phyloP scores from a whole-genome alignment of 225 moss, liverwort and hornwort genomes.

The Straminergon stramineum region DNA sequence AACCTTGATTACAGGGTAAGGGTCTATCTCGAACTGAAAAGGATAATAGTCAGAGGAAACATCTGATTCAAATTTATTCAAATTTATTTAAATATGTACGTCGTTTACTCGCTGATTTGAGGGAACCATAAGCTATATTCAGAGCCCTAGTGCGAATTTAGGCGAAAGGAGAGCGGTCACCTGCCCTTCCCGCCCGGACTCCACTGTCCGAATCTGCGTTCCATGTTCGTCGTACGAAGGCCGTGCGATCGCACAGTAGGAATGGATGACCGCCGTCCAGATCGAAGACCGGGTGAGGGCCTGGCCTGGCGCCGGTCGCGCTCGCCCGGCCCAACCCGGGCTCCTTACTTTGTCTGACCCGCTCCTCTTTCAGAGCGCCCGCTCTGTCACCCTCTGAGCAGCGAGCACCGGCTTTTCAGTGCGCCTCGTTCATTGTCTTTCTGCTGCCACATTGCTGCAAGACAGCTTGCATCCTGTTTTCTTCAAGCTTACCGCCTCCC shows the following conservation, averaged over 20 bases:
- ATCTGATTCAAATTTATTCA: neutral
- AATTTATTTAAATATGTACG: neutral
- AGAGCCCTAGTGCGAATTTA: neutral
- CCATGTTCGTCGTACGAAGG: slow-evolving; percentile 5
- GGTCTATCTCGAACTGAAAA: neutral
- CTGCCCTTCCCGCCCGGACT: slow-evolving; percentile 20
- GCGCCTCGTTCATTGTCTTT: neutral
- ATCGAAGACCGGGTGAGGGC: neutral
- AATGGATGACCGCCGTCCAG: neutral
- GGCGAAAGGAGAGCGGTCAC: neutral
- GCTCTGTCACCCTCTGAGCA: slow-evolving; percentile 26
- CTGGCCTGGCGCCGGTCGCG: neutral
- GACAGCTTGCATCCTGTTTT: slow-evolving; percentile 13
- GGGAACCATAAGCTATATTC: neutral
- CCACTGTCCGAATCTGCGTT: neutral
- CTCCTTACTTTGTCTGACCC: neutral
- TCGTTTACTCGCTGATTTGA: neutral
- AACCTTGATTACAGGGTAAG: neutral
- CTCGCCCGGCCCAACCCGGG: neutral
- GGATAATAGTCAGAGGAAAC: neutral
- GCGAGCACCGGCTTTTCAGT: slow-evolving; percentile 10
- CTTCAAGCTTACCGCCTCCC: neutral
- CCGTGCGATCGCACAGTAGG: slow-evolving; percentile 2
- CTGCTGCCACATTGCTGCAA: slow-evolving; percentile 23
- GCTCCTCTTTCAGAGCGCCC: neutral